These are phyloP conservation scores for Ormosia semicastrata DNA, from an alignment of 306 rosid species.

Conservation along the genomic window DNA sequence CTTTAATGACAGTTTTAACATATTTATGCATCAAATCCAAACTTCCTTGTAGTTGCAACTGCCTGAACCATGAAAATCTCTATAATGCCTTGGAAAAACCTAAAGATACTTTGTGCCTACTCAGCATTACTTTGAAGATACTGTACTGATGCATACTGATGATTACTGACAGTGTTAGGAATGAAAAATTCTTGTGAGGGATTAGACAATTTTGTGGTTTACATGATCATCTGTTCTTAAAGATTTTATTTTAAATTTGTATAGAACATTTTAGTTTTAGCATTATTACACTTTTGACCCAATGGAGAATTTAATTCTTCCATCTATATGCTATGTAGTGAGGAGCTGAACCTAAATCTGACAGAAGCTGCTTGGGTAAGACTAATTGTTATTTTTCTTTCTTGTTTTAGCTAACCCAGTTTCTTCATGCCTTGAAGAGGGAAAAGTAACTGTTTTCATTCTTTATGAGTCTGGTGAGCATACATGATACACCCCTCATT, in stretches of 20 bases:
- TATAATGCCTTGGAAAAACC: background rate
- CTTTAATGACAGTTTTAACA: background rate
- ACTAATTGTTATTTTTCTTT: background rate
- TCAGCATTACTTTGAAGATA: background rate
- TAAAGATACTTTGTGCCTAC: background rate
- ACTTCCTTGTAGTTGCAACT: background rate
- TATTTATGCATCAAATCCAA: conserved; percentile 22
- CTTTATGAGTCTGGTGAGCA: background rate
- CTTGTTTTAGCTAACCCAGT: background rate
- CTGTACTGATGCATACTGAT: background rate
- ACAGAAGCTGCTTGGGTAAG: conserved; percentile 98
- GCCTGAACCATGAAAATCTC: background rate
- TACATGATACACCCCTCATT: background rate
- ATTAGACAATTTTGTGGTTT: background rate
- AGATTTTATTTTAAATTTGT: background rate
- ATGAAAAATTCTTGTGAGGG: background rate
- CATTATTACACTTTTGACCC: conserved; percentile 16
- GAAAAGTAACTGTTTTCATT: background rate
- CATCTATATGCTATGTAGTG: conserved; percentile 55
- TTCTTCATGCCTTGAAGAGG: background rate
- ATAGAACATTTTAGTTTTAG: conserved; percentile 4
- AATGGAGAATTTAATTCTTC: conserved; percentile 32
- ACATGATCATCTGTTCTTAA: background rate
- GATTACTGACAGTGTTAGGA: background rate
- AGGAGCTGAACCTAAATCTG: conserved; percentile 88